Conservation (phyloP, 1,284 basidiomycete species). For the Tetrapyrgos nigripes region DNA sequence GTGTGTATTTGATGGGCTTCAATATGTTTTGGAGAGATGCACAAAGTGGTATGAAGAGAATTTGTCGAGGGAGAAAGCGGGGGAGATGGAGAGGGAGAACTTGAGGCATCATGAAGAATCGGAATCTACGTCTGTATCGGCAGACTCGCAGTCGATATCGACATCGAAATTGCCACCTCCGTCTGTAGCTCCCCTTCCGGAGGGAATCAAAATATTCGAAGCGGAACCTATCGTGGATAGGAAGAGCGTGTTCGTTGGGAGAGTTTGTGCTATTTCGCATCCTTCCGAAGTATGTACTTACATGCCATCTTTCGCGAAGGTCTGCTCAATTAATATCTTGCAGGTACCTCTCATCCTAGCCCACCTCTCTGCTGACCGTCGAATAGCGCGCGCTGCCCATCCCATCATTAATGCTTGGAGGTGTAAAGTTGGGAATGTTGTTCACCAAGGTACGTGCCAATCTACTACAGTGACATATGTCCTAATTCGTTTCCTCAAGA, state of each 20-base stretch:
- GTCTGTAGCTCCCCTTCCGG: slow-evolving; percentile 51
- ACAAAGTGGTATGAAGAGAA: slow-evolving; percentile 75
- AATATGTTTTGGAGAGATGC: slow-evolving; percentile 75
- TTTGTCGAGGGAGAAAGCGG: slow-evolving; percentile 60
- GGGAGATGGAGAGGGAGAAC: slow-evolving; percentile 66
- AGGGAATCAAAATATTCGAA: slow-evolving; percentile 67
- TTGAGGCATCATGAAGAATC: slow-evolving; percentile 43
- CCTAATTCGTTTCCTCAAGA: slow-evolving; percentile 56
- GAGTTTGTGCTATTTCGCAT: slow-evolving; percentile 80
- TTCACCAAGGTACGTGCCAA: slow-evolving; percentile 71
- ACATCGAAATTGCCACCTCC: no score
- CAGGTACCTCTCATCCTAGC: slow-evolving; percentile 79
- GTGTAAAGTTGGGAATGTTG: slow-evolving; percentile 67
- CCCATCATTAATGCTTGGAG: slow-evolving; percentile 91
- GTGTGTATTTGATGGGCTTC: slow-evolving; percentile 89
- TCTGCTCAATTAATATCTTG: not conserved
- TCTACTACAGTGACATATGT: not conserved
- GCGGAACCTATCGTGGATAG: slow-evolving; percentile 84
- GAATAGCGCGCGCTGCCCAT: slow-evolving; percentile 82
- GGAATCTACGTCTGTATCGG: not conserved
- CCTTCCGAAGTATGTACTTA: slow-evolving; percentile 67
- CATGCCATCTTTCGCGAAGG: not conserved
- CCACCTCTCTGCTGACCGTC: slow-evolving; percentile 75
- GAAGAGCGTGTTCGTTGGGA: slow-evolving; percentile 84
- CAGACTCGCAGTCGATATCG: no score